Conservation (phyloP, 1,284 basidiomycete species). For the Cryptococcus sp. region DNA sequence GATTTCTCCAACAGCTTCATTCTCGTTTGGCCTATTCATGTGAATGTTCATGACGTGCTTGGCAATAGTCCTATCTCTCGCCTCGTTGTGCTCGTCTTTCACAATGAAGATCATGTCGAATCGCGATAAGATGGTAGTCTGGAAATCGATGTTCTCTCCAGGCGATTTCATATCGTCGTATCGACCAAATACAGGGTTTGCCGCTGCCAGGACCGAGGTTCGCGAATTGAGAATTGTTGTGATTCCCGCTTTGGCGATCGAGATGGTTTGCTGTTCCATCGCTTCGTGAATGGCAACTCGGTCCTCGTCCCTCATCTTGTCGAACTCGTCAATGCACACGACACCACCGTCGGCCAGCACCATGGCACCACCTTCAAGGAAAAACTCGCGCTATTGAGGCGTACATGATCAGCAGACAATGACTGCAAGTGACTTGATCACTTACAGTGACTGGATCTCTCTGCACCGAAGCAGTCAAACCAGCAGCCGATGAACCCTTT, state of each 20-base stretch:
- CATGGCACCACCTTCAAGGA: conserved; percentile 99
- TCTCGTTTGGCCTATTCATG: conserved; percentile 81
- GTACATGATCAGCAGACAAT: background rate
- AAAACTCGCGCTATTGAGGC: conserved; percentile 81
- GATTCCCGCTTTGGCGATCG: conserved; percentile 98
- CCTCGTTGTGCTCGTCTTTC: conserved; percentile 96
- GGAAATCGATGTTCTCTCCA: conserved; percentile 62
- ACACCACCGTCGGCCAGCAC: conserved; percentile 98
- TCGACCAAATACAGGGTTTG: conserved; percentile 97
- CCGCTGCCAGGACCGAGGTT: conserved; percentile 94
- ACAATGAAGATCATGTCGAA: conserved; percentile 99
- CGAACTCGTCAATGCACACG: conserved; percentile 99
- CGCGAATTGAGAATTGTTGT: conserved; percentile 96
- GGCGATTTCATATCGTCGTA: conserved; percentile 98
- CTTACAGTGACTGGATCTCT: conserved; percentile 84
- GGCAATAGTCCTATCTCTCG: conserved; percentile 91
- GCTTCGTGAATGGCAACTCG: conserved; percentile 99
- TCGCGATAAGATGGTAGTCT: conserved; percentile 95
- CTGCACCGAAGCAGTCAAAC: conserved; percentile 97
- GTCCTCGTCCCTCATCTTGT: conserved; percentile 99
- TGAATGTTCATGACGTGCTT: conserved; percentile 99
- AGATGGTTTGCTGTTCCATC: conserved; percentile 99
- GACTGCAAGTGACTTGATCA: conserved; percentile 11
- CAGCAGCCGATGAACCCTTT: conserved; percentile 95
- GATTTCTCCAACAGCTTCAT: conserved; percentile 82